Percentiles rank a stretch among this genome's conserved stretches.
phyloP scores from a whole-genome alignment of 345 rosid species.

The Syzygium grande region DNA sequence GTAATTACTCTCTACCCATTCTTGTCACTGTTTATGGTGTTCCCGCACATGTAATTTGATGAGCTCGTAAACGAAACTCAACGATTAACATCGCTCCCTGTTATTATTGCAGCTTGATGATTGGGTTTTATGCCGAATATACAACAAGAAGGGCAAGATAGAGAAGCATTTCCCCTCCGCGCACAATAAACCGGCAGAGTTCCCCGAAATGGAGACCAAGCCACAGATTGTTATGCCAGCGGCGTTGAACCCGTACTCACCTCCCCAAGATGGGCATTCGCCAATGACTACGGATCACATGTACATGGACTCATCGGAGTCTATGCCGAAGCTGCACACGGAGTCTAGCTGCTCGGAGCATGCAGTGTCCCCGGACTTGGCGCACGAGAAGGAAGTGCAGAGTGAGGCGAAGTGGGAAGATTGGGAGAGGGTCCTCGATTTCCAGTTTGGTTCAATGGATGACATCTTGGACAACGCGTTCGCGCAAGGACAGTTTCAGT shows the following conservation, averaged over 20 bases:
- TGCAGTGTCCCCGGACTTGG: slow-evolving; percentile 46
- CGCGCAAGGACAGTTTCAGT: slow-evolving; percentile 32
- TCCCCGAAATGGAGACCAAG: slow-evolving; percentile 24
- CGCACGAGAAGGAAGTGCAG: slow-evolving; percentile 47
- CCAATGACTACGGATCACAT: neutral
- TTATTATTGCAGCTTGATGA: slow-evolving; percentile 60
- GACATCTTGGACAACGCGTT: slow-evolving; percentile 42
- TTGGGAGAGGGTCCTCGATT: slow-evolving; percentile 13
- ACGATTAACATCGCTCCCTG: neutral
- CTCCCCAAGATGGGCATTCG: neutral
- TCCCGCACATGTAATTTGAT: neutral
- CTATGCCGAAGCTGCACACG: slow-evolving; percentile 38
- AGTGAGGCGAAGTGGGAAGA: slow-evolving; percentile 40
- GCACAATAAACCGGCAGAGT: slow-evolving; percentile 4
- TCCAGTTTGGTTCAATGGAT: slow-evolving; percentile 26
- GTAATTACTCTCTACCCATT: slow-evolving; percentile 16
- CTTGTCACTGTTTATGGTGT: neutral
- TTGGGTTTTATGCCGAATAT: slow-evolving; percentile 78
- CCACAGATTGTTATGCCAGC: slow-evolving; percentile 12
- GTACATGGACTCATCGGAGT: slow-evolving; percentile 47
- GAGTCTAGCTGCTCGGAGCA: slow-evolving; percentile 73
- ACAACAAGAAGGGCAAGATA: slow-evolving; percentile 73
- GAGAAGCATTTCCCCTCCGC: slow-evolving; percentile 36
- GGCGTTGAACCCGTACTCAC: neutral
- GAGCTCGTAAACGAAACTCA: neutral